Percentiles rank a stretch among this genome's conserved stretches.
Conservation (phyloP, 768 basidiomycete genomes). For the Russula griseocarnosa region DNA sequence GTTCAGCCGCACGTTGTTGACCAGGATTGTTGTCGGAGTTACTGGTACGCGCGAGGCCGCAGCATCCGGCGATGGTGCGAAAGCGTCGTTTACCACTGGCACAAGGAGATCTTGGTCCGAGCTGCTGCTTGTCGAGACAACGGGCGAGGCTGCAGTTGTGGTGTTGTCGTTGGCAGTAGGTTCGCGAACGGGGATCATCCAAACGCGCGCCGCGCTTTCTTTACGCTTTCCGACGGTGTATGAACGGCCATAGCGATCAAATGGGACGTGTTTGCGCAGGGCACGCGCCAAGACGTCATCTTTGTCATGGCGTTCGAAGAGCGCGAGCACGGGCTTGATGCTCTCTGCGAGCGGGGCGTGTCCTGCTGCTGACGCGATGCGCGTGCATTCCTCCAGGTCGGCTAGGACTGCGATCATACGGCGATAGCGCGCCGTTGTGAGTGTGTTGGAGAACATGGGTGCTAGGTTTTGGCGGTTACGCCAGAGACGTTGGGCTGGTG, state of each 20-base stretch:
- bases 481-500: slow-evolving; percentile 63
- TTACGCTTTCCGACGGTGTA: slow-evolving; percentile 86
- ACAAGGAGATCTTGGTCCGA: slow-evolving; percentile 13
- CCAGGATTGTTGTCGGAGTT: slow-evolving; percentile 61
- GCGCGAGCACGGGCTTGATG: slow-evolving; percentile 49
- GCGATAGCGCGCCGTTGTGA: slow-evolving; percentile 70
- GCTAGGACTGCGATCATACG: slow-evolving; percentile 57
- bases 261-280: slow-evolving; percentile 51
- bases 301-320: slow-evolving; percentile 61
- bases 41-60: slow-evolving; percentile 35
- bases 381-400: slow-evolving; percentile 59
- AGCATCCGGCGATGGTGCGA: slow-evolving; percentile 15
- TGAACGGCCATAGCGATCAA: slow-evolving; percentile 80
- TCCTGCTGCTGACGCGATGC: slow-evolving; percentile 57
- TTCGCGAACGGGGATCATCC: slow-evolving; percentile 72
- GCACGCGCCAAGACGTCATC: slow-evolving; percentile 47
- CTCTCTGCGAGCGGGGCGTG: slow-evolving; percentile 50
- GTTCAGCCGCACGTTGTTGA: slow-evolving; percentile 80
- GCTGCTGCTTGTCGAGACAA: slow-evolving; percentile 1
- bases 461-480: slow-evolving; percentile 58
- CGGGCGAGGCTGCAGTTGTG: not conserved
- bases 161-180: not conserved
- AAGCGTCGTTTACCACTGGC: slow-evolving; percentile 14
- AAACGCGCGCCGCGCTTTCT: slow-evolving; percentile 85
- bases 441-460: slow-evolving; percentile 49